phyloP scores from a whole-genome alignment of 306 rosid genomes.

The Crataegus laevigata region DNA sequence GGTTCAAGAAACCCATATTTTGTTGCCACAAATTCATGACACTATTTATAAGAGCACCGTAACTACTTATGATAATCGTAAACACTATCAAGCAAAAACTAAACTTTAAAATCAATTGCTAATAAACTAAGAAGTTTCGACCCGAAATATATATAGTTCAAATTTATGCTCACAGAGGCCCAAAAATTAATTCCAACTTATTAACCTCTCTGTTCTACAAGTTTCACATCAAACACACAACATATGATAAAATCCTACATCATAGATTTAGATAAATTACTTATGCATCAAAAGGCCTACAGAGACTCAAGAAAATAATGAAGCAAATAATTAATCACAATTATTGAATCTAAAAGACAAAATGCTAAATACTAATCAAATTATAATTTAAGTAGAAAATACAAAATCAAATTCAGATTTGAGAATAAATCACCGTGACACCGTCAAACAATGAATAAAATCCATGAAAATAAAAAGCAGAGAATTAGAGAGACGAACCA shows the following conservation, averaged over 20 bases:
- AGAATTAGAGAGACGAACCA: slow-evolving; percentile 28
- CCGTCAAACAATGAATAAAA: not conserved
- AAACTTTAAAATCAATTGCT: not conserved
- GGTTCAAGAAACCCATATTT: slow-evolving; percentile 10
- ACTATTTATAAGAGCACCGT: not conserved
- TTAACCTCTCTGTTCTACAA: not conserved
- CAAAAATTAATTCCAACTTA: not conserved
- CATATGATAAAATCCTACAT: not conserved
- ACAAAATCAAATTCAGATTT: not conserved
- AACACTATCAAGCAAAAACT: not conserved
- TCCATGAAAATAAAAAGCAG: not conserved
- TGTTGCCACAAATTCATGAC: not conserved
- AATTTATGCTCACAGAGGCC: not conserved
- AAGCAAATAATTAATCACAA: not conserved
- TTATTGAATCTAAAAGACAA: not conserved
- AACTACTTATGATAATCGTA: not conserved
- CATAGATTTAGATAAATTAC: not conserved
- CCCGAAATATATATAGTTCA: not conserved
- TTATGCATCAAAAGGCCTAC: not conserved
- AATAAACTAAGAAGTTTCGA: not conserved
- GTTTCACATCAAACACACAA: not conserved
- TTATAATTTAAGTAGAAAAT: not conserved
- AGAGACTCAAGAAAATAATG: not conserved
- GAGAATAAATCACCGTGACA: not conserved
- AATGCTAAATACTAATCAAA: not conserved